These are phyloP conservation scores for Boeremia exigua DNA, from an alignment of 2,329 filamentous ascomycete species.

Conservation along the genomic window DNA sequence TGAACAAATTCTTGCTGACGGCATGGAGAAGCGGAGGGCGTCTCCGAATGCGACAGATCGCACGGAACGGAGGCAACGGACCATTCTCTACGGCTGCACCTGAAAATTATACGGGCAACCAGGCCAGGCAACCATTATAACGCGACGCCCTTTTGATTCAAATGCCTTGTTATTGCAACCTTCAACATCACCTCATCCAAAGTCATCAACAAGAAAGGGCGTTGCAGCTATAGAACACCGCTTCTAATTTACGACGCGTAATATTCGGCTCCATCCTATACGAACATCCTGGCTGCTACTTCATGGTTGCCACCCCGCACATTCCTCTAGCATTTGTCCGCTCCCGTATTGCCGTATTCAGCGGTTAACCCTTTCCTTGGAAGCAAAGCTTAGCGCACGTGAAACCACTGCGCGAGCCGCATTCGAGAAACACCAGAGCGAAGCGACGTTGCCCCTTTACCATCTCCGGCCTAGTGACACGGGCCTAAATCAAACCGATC, in stretches of 20 bases:
- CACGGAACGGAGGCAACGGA: not conserved
- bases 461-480: constrained; percentile 10
- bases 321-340: not conserved
- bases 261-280: not conserved
- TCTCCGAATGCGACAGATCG: constrained; percentile 2
- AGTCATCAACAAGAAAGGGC: not conserved
- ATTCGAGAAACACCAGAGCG: constrained; percentile 5
- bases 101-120: not conserved
- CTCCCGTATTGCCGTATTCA: constrained; percentile 13
- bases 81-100: not conserved
- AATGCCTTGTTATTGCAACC: not conserved
- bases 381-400: constrained; percentile 11
- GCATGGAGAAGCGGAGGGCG: not conserved
- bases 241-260: not conserved
- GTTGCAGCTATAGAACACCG: not conserved
- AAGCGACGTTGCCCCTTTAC: constrained; percentile 14
- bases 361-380: not conserved
- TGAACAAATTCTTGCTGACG: not conserved
- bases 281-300: not conserved
- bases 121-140: constrained; percentile 1
- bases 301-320: not conserved
- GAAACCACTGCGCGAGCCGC: constrained; percentile 9
- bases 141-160: constrained; percentile 7
- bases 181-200: not conserved
- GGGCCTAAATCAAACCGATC: constrained; percentile 10